Percentiles rank a stretch among this genome's conserved stretches.
phyloP scores from a whole-genome alignment of 495 filamentous ascomycete genomes.

The Amorphotheca resinae region DNA sequence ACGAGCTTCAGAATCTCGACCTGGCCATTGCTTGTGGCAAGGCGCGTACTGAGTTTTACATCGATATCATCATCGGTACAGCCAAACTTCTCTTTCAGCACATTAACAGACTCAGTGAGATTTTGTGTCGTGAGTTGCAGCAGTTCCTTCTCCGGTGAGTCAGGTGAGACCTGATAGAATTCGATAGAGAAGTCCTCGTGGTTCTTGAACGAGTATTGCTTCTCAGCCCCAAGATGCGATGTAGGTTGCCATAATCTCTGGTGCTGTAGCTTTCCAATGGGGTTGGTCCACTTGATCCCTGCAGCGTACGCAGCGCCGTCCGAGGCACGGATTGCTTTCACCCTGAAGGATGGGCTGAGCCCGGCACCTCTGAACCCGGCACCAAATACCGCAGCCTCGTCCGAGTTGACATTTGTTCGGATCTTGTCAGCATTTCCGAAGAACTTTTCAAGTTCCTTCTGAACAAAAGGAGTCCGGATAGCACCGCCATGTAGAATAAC shows the following conservation, averaged over 20 bases:
- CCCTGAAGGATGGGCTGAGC: constrained; percentile 84
- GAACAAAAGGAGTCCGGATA: constrained; percentile 86
- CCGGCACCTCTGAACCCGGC: constrained; percentile 89
- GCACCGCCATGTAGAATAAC: constrained; percentile 89
- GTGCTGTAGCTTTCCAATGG: constrained; percentile 45
- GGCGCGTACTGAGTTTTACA: constrained; percentile 62
- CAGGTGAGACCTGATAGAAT: constrained; percentile 50
- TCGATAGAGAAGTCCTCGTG: constrained; percentile 58
- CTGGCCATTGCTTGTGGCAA: constrained; percentile 64
- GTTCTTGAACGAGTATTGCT: constrained; percentile 81
- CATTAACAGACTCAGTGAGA: constrained; percentile 64
- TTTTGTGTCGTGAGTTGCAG: constrained; percentile 49
- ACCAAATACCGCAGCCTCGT: constrained; percentile 94
- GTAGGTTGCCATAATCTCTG: constrained; percentile 65
- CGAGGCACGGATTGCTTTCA: constrained; percentile 81
- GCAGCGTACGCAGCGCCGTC: constrained; percentile 64
- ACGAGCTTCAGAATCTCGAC: constrained; percentile 64
- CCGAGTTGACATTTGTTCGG: constrained; percentile 87
- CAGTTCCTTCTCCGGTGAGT: constrained; percentile 19
- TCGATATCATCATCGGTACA: constrained; percentile 67
- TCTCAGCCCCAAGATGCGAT: constrained; percentile 65
- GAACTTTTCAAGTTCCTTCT: constrained; percentile 71
- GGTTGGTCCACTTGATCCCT: constrained; percentile 59
- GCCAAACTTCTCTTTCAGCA: constrained; percentile 60
- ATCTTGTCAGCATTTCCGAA: constrained; percentile 65